Evolutionary conservation across 2,329 filamentous ascomycete genomes (phyloP), one percentile per base, ranked within the genome.

Genomic region (Alternaria ventricosa): DNA sequence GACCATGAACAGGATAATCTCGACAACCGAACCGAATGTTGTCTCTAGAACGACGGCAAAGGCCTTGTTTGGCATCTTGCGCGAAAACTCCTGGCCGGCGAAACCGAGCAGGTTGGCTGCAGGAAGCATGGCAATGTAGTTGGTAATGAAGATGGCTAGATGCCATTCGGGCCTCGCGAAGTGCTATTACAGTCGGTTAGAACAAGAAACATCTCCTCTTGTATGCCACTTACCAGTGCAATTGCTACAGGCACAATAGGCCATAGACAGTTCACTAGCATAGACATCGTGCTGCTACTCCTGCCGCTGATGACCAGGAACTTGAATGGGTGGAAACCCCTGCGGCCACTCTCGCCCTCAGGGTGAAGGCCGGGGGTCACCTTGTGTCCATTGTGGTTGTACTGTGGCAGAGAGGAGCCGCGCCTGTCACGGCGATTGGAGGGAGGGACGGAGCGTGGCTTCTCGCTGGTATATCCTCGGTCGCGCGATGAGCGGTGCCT

Each of bases 1-100:
- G 3, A 94, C 87, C 83, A 95, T 90, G 80, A 96, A 96, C 28
- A 96, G 82, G 50, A 96, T 87, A 60, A 96, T 90, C 76, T 97
- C 93, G 56, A 96, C 92, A 10, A 94, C 81, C 1, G 91, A 92
- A 3, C 91, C 92, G 55, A 94, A 79, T 0, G 84, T 84, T 1
- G 84, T 87, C 71, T 88, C 86, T 10, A 87, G 65, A 46, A 92
- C 77, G 11, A 92, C 85, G 25, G 89, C 90, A 53, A 89, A 79
- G 9, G 93, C 91, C 72, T 92, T 92, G 43, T 74, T 71, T 30
- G 91, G 91, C 60, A 95, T 80, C 80, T 95, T 95, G 64, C 89
- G 86, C 1, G 90, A 88, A 63, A 93, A 80, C 75, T 92, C 89
- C 67, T 90, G 88, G 13, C 90, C 90, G 6, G 90, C 89, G 71